Evolutionary conservation across 768 basidiomycete species (phyloP), one percentile per base, ranked within the genome.

Genomic region (Tricholoma sp.): DNA sequence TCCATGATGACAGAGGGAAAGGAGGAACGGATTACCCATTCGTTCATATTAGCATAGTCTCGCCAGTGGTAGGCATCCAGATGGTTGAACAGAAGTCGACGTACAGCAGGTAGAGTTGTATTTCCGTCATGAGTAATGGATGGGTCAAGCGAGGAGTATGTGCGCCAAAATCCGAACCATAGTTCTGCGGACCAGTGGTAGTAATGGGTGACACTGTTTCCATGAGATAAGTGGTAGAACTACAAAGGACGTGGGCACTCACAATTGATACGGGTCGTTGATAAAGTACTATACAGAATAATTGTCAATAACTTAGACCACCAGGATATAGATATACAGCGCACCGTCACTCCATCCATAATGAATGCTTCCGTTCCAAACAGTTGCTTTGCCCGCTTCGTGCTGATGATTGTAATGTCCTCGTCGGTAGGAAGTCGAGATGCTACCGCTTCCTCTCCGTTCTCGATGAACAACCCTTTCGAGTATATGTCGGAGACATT

Each of bases 181-280:
- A 94, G 81, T 66, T 98, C 94, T 4, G 94, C 94, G 32, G 88
- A 83, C 83, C 90, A 94, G 65, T 98, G 94, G 68, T 94, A 96
- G 68, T 95, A 96, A 70, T 96, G 94, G 1, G 88, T 89, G 55
- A 96, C 80, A 72, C 90, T 92, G 48, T 28, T 8, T 52, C 18
- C 18, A 48, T 57, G 8, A 51, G 37, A 56, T 41, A n/a, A 56
- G 52, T 17, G 18, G 44, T 0, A 4, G 12, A 44, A 12, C 20
- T 20, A 28, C 37, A 52, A 17, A 11, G 29, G 34, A n/a, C 18
- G 37, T 15, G 24, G 54, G 50, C 47, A 75, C 85, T 57, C 66
- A 90, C 88, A 84, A 97, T 77, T 97, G 93, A 15, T 83, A 80
- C 4, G 89, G 85, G 58, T 96, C 94, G 64, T 94, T 94, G 28